Conservation (phyloP, 768 basidiomycete genomes). For the Boletus tylopilopsis region DNA sequence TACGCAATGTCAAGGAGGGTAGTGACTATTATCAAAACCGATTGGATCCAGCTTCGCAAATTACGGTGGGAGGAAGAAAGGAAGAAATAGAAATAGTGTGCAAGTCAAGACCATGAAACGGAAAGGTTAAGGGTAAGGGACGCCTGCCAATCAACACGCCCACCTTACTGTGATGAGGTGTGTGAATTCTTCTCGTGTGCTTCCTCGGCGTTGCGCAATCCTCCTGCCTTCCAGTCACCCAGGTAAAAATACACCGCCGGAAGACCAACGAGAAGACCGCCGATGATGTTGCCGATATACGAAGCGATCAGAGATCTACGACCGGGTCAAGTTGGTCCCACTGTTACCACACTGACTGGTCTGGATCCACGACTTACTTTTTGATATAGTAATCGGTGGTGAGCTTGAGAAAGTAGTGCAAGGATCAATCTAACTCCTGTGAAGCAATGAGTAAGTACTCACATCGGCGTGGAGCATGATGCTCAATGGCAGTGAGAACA, state of each 20-base stretch:
- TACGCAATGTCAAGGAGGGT: not conserved
- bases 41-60: not conserved
- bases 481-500: conserved; percentile 68
- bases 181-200: conserved; percentile 18
- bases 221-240: conserved; percentile 41
- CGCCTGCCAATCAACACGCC: no score
- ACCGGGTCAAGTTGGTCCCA: not conserved
- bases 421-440: conserved; percentile 1
- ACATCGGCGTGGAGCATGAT: conserved; percentile 70
- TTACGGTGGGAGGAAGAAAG: no score
- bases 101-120: no score
- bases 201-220: conserved; percentile 40
- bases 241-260: conserved; percentile 67
- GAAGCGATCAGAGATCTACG: conserved; percentile 61
- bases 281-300: conserved; percentile 64
- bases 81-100: no score
- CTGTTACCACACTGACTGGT: not conserved
- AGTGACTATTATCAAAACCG: not conserved
- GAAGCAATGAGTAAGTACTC: conserved; percentile 23
- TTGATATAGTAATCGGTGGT: conserved; percentile 53
- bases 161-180: conserved; percentile 5
- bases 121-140: no score
- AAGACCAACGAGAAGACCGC: conserved; percentile 58
- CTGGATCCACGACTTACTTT: conserved; percentile 43
- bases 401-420: conserved; percentile 11